Conservation (phyloP, 208 protist genomes). For the Leishmania turanica region DNA sequence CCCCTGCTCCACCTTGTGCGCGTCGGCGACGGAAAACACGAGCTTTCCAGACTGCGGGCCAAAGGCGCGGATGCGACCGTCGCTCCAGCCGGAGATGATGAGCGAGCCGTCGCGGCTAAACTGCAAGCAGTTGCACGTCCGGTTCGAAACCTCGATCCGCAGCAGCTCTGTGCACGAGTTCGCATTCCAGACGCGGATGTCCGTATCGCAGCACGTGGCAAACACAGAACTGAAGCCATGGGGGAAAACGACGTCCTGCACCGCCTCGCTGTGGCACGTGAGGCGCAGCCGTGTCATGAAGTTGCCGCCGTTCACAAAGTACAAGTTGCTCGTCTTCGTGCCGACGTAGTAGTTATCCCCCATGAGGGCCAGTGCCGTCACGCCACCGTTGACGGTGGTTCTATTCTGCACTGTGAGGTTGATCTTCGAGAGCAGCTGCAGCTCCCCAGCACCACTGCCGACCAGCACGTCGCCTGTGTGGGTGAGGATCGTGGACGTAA, state of each 20-base stretch:
- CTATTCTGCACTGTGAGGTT: slow-evolving; percentile 84
- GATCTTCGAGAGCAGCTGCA: slow-evolving; percentile 89
- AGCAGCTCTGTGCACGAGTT: slow-evolving; percentile 91
- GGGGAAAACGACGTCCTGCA: slow-evolving; percentile 95
- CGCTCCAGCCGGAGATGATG: slow-evolving; percentile 95
- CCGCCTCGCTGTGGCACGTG: slow-evolving; percentile 93
- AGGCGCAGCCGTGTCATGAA: slow-evolving; percentile 89
- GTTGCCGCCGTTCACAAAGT: slow-evolving; percentile 90
- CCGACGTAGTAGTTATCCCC: slow-evolving; percentile 91
- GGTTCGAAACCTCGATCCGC: slow-evolving; percentile 93
- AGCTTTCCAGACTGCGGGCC: slow-evolving; percentile 95
- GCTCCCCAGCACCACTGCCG: slow-evolving; percentile 89
- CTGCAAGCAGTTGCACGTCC: slow-evolving; percentile 92
- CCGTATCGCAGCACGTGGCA: slow-evolving; percentile 91
- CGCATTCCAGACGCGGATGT: slow-evolving; percentile 97
- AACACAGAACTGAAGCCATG: slow-evolving; percentile 94
- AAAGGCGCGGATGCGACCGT: slow-evolving; percentile 96
- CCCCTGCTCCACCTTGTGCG: slow-evolving; percentile 90
- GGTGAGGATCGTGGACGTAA: slow-evolving; percentile 77
- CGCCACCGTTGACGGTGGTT: slow-evolving; percentile 74
- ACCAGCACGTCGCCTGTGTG: slow-evolving; percentile 84
- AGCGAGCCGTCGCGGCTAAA: slow-evolving; percentile 93
- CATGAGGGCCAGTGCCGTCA: slow-evolving; percentile 84
- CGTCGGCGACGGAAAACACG: slow-evolving; percentile 96
- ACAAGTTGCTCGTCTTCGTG: slow-evolving; percentile 90